A percentile compares a stretch with the other conserved stretches of the same genome.
phyloP scores from a whole-genome alignment of 129 eudicot genomes.

The Ambrosia trifida region DNA sequence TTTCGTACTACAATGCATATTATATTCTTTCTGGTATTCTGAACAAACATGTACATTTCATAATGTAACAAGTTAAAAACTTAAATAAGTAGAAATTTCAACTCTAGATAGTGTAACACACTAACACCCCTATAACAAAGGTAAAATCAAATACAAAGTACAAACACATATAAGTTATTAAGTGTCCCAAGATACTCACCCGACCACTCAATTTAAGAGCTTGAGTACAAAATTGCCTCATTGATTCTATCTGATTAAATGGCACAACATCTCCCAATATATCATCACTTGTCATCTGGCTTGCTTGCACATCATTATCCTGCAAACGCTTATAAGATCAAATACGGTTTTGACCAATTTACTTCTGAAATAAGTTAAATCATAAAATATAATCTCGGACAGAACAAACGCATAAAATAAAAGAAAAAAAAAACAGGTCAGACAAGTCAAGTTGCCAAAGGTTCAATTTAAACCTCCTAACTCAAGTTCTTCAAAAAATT shows the following conservation, averaged over 20 bases:
- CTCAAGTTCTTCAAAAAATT: not conserved
- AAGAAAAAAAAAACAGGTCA: not conserved
- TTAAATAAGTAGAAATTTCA: conserved; percentile 5
- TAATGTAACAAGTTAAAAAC: not conserved
- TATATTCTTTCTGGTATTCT: not conserved
- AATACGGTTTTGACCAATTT: not conserved
- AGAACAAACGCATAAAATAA: not conserved
- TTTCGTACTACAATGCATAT: not conserved
- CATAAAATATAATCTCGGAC: not conserved
- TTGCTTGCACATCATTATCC: conserved; percentile 36
- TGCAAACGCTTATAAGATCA: conserved; percentile 28
- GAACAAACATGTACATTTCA: not conserved
- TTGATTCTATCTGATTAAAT: conserved; percentile 39
- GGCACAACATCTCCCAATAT: conserved; percentile 60
- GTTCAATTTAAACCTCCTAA: not conserved
- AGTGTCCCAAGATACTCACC: conserved; percentile 30
- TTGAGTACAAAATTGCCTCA: conserved; percentile 54
- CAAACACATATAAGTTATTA: conserved; percentile 3
- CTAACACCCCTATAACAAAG: not conserved
- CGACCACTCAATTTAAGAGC: conserved; percentile 43
- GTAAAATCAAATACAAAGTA: not conserved
- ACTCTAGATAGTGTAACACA: conserved; percentile 3
- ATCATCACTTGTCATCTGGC: conserved; percentile 57
- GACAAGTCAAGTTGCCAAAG: not conserved
- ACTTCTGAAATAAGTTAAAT: not conserved